A percentile compares a stretch with the other conserved stretches of the same genome.
phyloP scores from a whole-genome alignment of 768 basidiomycete species.

The Boletus barrowsii region DNA sequence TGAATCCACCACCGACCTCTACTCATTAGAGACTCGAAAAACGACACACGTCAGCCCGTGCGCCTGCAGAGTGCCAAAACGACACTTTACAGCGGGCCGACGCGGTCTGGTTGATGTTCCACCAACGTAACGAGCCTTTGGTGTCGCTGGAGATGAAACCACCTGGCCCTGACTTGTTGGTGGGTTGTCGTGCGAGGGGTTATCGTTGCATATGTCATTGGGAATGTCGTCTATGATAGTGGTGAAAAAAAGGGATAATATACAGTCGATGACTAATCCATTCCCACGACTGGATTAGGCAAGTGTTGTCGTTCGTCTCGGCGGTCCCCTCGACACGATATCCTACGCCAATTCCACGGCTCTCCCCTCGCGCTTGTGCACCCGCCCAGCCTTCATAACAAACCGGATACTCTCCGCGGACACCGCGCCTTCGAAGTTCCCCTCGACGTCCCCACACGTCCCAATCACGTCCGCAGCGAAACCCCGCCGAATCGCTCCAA shows the following conservation, averaged over 20 bases:
- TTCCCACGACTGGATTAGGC: slow-evolving; percentile 24
- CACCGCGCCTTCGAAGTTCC: slow-evolving; percentile 43
- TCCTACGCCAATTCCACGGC: background rate
- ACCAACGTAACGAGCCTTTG: slow-evolving; percentile 72
- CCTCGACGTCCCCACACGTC: slow-evolving; percentile 34
- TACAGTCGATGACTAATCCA: slow-evolving; percentile 22
- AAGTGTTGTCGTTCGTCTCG: slow-evolving; percentile 21
- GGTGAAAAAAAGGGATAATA: background rate
- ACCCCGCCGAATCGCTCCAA: slow-evolving; percentile 51
- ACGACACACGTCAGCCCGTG: slow-evolving; percentile 39
- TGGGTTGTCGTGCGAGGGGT: slow-evolving; percentile 15
- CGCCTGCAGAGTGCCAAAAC: slow-evolving; percentile 54
- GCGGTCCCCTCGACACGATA: background rate
- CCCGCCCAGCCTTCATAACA: slow-evolving; percentile 57
- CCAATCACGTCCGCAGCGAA: slow-evolving; percentile 54
- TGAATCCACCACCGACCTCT: slow-evolving; percentile 39
- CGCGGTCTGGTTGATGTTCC: slow-evolving; percentile 50
- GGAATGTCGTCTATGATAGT: background rate
- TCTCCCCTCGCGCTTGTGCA: slow-evolving; percentile 41
- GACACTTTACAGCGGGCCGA: slow-evolving; percentile 46
- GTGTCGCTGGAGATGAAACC: slow-evolving; percentile 35
- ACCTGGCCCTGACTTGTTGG: slow-evolving; percentile 61
- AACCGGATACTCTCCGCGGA: slow-evolving; percentile 46
- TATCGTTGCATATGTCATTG: no score
- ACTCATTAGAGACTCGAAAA: slow-evolving; percentile 57